phyloP scores from a whole-genome alignment of 1,139 yeast species.

The Sugiyamaella novakii region DNA sequence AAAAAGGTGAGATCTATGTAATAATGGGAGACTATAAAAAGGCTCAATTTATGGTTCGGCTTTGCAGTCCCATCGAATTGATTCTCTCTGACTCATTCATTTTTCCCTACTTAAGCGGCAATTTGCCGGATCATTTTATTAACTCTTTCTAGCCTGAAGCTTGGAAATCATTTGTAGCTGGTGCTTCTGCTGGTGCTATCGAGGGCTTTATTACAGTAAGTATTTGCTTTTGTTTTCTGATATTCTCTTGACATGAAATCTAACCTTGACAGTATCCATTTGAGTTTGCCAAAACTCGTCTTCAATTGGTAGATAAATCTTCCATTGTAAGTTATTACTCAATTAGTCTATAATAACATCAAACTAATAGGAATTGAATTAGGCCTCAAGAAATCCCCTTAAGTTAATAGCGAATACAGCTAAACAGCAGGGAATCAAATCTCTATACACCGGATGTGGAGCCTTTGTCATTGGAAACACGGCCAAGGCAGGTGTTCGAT shows the following conservation, averaged over 20 bases:
- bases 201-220: constrained; percentile 75
- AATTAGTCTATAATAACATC: background rate
- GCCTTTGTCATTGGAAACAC: constrained; percentile 96
- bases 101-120: no score
- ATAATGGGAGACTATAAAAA: no score
- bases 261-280: constrained; percentile 63
- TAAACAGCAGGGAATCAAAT: constrained; percentile 72
- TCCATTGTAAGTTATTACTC: constrained; percentile 46
- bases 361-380: background rate
- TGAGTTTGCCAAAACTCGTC: constrained; percentile 93
- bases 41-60: no score
- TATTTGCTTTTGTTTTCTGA: background rate
- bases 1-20: background rate
- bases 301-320: constrained; percentile 77
- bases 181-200: constrained; percentile 92
- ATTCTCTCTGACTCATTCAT: no score
- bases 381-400: constrained; percentile 60
- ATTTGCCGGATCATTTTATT: no score
- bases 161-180: constrained; percentile 83
- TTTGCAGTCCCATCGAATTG: no score
- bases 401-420: constrained; percentile 74
- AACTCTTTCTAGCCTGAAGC: constrained; percentile 35
- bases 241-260: constrained; percentile 1
- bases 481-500: constrained; percentile 90
- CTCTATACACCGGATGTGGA: constrained; percentile 95